phyloP scores from a whole-genome alignment of 768 basidiomycete genomes.

The Tricholoma terreum region DNA sequence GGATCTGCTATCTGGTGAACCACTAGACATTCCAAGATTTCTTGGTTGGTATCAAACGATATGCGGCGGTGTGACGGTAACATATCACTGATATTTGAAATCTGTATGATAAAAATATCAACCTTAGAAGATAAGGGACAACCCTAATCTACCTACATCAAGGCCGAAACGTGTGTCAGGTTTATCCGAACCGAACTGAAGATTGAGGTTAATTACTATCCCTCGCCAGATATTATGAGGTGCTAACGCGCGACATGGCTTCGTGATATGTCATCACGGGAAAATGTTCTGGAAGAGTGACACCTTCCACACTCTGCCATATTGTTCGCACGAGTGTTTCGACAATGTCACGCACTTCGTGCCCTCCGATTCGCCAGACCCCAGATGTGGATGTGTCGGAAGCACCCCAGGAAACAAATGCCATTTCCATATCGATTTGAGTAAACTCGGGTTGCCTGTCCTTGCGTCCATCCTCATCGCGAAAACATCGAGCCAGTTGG shows the following conservation, averaged over 20 bases:
- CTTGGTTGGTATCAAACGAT: slow-evolving; percentile 24
- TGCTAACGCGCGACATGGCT: slow-evolving; percentile 82
- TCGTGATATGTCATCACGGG: slow-evolving; percentile 84
- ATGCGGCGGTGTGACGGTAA: slow-evolving; percentile 30
- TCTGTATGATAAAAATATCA: slow-evolving; percentile 30
- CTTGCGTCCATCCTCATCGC: slow-evolving; percentile 93
- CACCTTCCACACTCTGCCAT: slow-evolving; percentile 69
- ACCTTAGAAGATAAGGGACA: neutral
- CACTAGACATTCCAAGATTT: slow-evolving; percentile 45
- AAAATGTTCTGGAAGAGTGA: slow-evolving; percentile 62
- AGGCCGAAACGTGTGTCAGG: slow-evolving; percentile 88
- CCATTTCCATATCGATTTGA: slow-evolving; percentile 96
- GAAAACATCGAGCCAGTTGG: slow-evolving; percentile 92
- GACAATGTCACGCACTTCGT: slow-evolving; percentile 74
- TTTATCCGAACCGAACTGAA: slow-evolving; percentile 90
- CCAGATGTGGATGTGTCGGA: slow-evolving; percentile 24
- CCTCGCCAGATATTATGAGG: neutral
- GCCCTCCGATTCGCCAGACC: slow-evolving; percentile 83
- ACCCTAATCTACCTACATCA: slow-evolving; percentile 51
- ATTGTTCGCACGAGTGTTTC: slow-evolving; percentile 72
- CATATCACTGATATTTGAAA: slow-evolving; percentile 40
- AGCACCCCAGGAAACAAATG: slow-evolving; percentile 82
- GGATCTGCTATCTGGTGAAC: slow-evolving; percentile 39
- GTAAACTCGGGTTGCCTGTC: slow-evolving; percentile 98
- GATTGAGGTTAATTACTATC: slow-evolving; percentile 6